Evolutionary conservation across 2,329 filamentous ascomycete genomes (phyloP).

Genomic region (Cladosporium oxysporum): DNA sequence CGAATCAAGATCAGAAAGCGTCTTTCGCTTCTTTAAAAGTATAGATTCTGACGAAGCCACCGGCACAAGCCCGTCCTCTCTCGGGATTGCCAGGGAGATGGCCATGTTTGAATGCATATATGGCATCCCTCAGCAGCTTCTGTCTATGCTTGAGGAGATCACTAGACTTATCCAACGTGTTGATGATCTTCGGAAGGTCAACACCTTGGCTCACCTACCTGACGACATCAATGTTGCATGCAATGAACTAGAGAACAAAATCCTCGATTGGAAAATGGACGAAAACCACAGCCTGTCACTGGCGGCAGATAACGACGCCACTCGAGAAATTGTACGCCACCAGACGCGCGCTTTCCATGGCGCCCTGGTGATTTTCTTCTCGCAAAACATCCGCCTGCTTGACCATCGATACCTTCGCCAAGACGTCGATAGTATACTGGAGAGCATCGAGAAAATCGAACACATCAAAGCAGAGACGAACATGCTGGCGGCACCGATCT

Average conservation of each 20-base stretch:
- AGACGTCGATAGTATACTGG: not conserved
- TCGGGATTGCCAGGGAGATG: not conserved
- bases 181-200: not conserved
- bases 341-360: constrained; percentile 9
- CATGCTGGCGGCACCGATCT: constrained; percentile 11
- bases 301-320: not conserved
- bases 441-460: constrained; percentile 17
- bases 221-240: not conserved
- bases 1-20: not conserved
- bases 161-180: not conserved
- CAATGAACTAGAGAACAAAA: not conserved
- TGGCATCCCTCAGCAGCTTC: constrained; percentile 4
- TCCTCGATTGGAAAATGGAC: constrained; percentile 5
- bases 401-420: constrained; percentile 8
- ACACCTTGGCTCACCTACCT: not conserved
- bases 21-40: not conserved
- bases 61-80: not conserved
- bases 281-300: not conserved
- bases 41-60: not conserved
- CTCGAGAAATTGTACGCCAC: not conserved
- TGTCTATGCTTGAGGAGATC: not conserved
- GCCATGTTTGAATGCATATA: constrained; percentile 11
- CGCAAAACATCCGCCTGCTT: constrained; percentile 6
- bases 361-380: constrained; percentile 10
- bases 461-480: constrained; percentile 16